phyloP scores from a whole-genome alignment of 352 stramenopile species.

The Phytophthora pluvialis region DNA sequence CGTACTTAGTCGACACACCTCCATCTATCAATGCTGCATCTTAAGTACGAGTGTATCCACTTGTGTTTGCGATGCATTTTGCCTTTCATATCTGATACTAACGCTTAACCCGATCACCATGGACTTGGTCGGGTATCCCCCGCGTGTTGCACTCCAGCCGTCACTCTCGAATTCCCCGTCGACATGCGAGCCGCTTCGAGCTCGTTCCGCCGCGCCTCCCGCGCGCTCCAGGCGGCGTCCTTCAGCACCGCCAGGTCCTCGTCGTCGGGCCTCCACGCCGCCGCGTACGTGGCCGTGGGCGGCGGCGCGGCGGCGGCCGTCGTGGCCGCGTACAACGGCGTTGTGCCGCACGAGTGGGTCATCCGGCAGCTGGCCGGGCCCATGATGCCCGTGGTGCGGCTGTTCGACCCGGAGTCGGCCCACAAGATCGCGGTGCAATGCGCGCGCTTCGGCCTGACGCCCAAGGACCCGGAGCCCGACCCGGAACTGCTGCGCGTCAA shows the following conservation, averaged over 20 bases:
- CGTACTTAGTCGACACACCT: not conserved
- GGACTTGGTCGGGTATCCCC: not conserved
- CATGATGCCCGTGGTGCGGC: constrained; percentile 80
- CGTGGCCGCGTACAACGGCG: constrained; percentile 65
- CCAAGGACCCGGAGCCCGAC: constrained; percentile 65
- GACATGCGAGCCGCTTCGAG: constrained; percentile 26
- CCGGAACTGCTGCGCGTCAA: constrained; percentile 60
- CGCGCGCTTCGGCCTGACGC: constrained; percentile 72
- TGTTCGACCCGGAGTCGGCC: constrained; percentile 87
- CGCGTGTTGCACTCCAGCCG: constrained; percentile 1
- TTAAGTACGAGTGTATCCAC: no score
- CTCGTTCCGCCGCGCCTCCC: constrained; percentile 11
- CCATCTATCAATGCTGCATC: not conserved
- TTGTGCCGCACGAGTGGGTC: constrained; percentile 79
- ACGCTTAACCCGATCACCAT: no score
- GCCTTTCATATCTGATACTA: no score
- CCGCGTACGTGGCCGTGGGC: constrained; percentile 46
- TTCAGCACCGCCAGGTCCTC: constrained; percentile 27
- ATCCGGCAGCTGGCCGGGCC: constrained; percentile 75
- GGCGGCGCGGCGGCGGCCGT: constrained; percentile 61
- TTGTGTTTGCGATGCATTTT: no score
- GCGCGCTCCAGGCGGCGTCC: constrained; percentile 11
- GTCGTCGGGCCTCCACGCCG: constrained; percentile 28
- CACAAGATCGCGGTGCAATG: constrained; percentile 87
- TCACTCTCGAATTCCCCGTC: constrained; percentile 24